These are phyloP conservation scores for Lepraria neglecta DNA, from an alignment of 495 filamentous ascomycete species.

Conservation along the genomic window DNA sequence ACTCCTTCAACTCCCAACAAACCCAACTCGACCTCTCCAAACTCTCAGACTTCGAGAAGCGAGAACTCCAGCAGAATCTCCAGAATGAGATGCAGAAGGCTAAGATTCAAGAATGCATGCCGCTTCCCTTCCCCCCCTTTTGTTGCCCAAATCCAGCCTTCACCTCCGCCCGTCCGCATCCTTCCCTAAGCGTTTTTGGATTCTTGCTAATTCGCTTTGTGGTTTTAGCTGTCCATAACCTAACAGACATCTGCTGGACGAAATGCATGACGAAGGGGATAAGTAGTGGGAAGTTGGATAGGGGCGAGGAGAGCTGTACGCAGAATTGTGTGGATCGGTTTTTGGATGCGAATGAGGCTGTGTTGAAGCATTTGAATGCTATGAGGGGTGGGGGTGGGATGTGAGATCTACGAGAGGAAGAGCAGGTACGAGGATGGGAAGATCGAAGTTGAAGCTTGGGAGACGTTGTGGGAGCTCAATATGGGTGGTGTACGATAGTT, in stretches of 20 bases:
- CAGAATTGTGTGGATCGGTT: conserved; percentile 91
- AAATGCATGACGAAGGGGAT: conserved; percentile 76
- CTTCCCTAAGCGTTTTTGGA: too few species aligned
- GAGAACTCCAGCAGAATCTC: conserved; percentile 78
- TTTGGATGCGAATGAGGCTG: conserved; percentile 75
- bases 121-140: conserved; percentile 5
- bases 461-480: neutral
- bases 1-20: conserved; percentile 28
- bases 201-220: too few species aligned
- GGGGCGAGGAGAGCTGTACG: conserved; percentile 69
- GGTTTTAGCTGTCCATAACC: conserved; percentile 61
- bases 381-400: conserved; percentile 41
- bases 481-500: neutral
- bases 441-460: neutral
- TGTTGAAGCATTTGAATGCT: conserved; percentile 70
- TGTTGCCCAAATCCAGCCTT: conserved; percentile 3
- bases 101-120: conserved; percentile 65
- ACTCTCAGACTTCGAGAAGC: conserved; percentile 75
- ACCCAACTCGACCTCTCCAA: conserved; percentile 53
- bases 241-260: conserved; percentile 87
- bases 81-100: conserved; percentile 74
- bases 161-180: neutral
- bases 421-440: neutral
- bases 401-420: conserved; percentile 7
- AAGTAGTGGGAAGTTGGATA: conserved; percentile 60